phyloP scores from a whole-genome alignment of 2,329 filamentous ascomycete species.

The Colletotrichum theobromicola region DNA sequence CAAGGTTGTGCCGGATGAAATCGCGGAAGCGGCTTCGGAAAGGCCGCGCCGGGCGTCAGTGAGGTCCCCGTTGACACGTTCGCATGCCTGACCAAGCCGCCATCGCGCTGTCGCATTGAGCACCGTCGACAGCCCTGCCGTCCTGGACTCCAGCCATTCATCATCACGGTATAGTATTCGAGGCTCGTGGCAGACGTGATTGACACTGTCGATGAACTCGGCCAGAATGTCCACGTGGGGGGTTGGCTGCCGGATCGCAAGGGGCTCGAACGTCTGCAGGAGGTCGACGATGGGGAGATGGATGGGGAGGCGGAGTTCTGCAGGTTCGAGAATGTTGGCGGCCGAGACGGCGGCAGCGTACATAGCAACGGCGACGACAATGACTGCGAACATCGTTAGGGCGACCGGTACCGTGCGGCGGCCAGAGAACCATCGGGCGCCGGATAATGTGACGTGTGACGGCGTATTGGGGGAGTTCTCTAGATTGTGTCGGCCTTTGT shows the following conservation, averaged over 20 bases:
- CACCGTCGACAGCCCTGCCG: background rate
- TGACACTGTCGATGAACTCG: background rate
- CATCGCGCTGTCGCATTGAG: background rate
- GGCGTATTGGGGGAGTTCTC: background rate
- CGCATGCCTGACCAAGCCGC: background rate
- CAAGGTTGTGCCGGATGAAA: background rate
- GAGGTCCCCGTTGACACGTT: background rate
- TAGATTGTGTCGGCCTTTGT: background rate
- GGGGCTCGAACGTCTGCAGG: background rate
- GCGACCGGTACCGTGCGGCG: background rate
- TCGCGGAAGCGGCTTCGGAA: background rate
- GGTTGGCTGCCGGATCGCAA: background rate
- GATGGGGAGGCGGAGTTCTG: background rate
- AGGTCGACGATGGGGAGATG: background rate
- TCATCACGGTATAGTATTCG: background rate
- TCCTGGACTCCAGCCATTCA: background rate
- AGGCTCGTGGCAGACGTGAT: background rate
- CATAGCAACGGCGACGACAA: background rate
- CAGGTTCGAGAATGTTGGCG: background rate
- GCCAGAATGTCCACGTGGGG: background rate
- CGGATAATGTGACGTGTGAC: background rate
- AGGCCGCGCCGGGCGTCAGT: background rate
- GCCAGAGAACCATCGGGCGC: background rate
- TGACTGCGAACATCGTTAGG: background rate
- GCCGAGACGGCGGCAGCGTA: background rate